Evolutionary conservation across 1,284 basidiomycete species (phyloP), one percentile per base, ranked within the genome.

Genomic region (Bjerkandera adusta): DNA sequence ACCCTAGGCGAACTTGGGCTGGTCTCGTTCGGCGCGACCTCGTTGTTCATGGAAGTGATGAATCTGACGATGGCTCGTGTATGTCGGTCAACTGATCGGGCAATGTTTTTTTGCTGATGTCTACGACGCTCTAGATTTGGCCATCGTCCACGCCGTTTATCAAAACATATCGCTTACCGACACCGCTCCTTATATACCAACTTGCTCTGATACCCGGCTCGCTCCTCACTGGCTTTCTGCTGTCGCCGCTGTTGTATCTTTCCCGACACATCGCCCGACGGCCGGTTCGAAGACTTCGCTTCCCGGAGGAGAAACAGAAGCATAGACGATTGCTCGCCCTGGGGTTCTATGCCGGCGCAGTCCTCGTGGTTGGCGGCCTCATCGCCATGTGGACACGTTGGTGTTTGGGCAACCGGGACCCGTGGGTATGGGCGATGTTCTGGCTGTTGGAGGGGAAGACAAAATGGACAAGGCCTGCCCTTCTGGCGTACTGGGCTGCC

Each of bases 1-100:
- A 99, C 96, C 0, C 76, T 99, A 1, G 97, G 97, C 38, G 97
- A 99, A 65, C 77, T 98, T 8, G 86, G 85, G 15, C 71, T 97
- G 18, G 89, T 97, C 12, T 86, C 87, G 30, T 89, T 91, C 54
- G 89, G 93, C 35, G 93, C 90, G 13, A 90, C 93, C 1, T 86
- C 87, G 1, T 64, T 99, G 27, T 87, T 85, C 57, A 84, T 94
- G 72, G 97, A 99, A 64, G 73, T 85, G 16, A 68, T 92, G 48
- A 90, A 89, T 58, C 64, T 95, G 48, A 95, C 92, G 1, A 81
- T 83, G 41, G 83, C 88, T 43, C 78, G 79, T 66, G 92, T 92
- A 61, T 47, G 84, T 68, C 11, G 26, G 41, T 22, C 30, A 32
- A 34, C 34, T 30, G 15, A 16, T 7, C 5, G 15, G 18, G 33